A percentile compares a stretch with the other conserved stretches of the same genome.
Evolutionary conservation across 2,329 filamentous ascomycete species (phyloP).

Genomic region (Cyphellophora attinorum): DNA sequence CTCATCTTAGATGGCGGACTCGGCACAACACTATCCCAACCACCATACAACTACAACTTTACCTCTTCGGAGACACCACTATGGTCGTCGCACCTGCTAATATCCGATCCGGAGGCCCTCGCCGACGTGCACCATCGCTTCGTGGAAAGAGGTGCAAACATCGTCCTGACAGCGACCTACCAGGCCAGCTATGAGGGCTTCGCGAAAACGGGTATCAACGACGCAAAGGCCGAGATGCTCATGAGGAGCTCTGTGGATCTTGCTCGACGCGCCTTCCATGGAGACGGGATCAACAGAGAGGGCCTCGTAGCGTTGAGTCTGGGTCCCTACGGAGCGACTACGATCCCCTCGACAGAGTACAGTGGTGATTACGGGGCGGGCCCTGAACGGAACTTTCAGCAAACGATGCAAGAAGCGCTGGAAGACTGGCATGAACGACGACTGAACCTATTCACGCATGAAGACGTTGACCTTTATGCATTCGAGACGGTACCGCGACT

Average conservation of each 20-base stretch:
- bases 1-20: slow-evolving; percentile 57
- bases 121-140: slow-evolving; percentile 49
- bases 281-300: slow-evolving; percentile 11
- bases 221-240: slow-evolving; percentile 17
- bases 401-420: slow-evolving; percentile 32
- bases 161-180: slow-evolving; percentile 60
- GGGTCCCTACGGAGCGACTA: slow-evolving; percentile 58
- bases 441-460: slow-evolving; percentile 41
- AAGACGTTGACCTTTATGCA: slow-evolving; percentile 44
- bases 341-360: slow-evolving; percentile 58
- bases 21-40: slow-evolving; percentile 51
- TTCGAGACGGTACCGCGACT: slow-evolving; percentile 58
- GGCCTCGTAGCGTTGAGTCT: slow-evolving; percentile 46
- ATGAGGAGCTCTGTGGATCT: slow-evolving; percentile 29
- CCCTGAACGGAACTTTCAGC: no score
- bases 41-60: slow-evolving; percentile 34
- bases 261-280: slow-evolving; percentile 23
- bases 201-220: slow-evolving; percentile 29
- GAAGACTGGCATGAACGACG: slow-evolving; percentile 49
- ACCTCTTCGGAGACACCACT: slow-evolving; percentile 45
- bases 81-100: slow-evolving; percentile 60
- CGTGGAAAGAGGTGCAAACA: slow-evolving; percentile 46
- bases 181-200: slow-evolving; percentile 53
- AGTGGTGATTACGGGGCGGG: slow-evolving; percentile 41
- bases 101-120: slow-evolving; percentile 43